These are phyloP conservation scores for Coemansia sp. DNA, from an alignment of 192 early-diverging fungal species.

Conservation along the genomic window DNA sequence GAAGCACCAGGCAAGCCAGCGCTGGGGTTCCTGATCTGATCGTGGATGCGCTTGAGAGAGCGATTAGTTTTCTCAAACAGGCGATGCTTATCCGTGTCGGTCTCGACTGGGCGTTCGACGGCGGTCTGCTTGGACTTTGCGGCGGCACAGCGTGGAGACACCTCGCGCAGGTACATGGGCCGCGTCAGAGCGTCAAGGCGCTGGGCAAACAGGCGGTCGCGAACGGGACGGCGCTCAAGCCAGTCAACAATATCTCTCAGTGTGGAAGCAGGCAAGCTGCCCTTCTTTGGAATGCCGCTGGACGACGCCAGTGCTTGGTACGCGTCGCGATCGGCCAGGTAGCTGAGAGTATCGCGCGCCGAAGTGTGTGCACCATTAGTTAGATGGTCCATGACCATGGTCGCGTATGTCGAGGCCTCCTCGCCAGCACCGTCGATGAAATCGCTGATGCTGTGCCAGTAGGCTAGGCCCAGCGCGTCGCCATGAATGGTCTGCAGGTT, in stretches of 20 bases:
- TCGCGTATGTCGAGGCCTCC: conserved; percentile 23
- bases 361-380: conserved; percentile 26
- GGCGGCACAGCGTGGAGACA: conserved; percentile 18
- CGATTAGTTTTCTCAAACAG: conserved; percentile 12
- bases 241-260: conserved; percentile 22
- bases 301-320: background rate
- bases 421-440: conserved; percentile 47
- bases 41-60: conserved; percentile 13
- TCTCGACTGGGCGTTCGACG: background rate
- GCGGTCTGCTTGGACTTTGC: background rate
- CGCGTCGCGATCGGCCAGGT: background rate
- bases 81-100: conserved; percentile 5
- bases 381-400: conserved; percentile 39
- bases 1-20: background rate
- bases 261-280: background rate
- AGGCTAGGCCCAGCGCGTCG: conserved; percentile 45
- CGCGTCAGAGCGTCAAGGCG: conserved; percentile 28
- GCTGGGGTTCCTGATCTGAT: background rate
- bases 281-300: background rate
- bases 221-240: conserved; percentile 28
- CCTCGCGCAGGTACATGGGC: conserved; percentile 25
- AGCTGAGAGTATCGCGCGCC: conserved; percentile 20
- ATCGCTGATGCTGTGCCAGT: conserved; percentile 48
- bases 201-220: conserved; percentile 30
- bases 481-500: conserved; percentile 30